Percentiles rank a stretch among this genome's conserved stretches.
These are phyloP conservation scores for Lactifluus piperatus DNA, from an alignment of 768 basidiomycete genomes.

Conservation along the genomic window DNA sequence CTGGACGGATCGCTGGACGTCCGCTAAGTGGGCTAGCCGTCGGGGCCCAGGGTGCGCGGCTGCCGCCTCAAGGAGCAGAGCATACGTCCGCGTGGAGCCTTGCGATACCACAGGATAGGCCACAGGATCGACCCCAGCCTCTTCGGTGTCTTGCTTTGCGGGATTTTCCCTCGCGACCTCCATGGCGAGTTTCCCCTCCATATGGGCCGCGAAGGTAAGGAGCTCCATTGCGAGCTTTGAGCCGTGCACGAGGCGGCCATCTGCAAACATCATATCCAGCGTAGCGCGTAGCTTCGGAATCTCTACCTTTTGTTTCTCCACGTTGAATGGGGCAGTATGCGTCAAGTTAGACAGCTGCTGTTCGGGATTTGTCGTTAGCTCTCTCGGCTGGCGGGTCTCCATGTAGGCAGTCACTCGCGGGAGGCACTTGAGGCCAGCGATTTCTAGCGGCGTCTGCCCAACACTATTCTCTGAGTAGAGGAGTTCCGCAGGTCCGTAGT, in stretches of 20 bases:
- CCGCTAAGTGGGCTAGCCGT: conserved; percentile 14
- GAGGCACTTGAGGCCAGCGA: conserved; percentile 20
- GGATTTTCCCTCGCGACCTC: neutral
- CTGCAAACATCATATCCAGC: conserved; percentile 8
- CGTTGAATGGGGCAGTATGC: neutral
- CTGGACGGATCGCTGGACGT: conserved; percentile 15
- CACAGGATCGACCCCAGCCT: neutral
- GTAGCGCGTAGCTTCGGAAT: conserved; percentile 14
- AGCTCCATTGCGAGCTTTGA: conserved; percentile 10
- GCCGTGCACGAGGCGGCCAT: conserved; percentile 4
- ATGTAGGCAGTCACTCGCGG: neutral
- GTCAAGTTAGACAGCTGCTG: neutral
- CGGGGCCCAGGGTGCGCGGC: neutral
- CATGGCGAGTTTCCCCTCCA: conserved; percentile 4
- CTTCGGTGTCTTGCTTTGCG: neutral
- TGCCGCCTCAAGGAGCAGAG: neutral
- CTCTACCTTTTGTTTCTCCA: conserved; percentile 10
- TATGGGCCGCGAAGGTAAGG: neutral
- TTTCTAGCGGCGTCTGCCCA: conserved; percentile 27
- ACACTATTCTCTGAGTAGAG: conserved; percentile 40
- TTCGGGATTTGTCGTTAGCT: neutral
- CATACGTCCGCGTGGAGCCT: neutral
- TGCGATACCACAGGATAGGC: neutral
- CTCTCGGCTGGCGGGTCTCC: neutral
- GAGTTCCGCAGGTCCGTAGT: conserved; percentile 31